These are phyloP conservation scores for Syzygium syzygioides DNA, from an alignment of 441 rosid genomes.

Conservation along the genomic window DNA sequence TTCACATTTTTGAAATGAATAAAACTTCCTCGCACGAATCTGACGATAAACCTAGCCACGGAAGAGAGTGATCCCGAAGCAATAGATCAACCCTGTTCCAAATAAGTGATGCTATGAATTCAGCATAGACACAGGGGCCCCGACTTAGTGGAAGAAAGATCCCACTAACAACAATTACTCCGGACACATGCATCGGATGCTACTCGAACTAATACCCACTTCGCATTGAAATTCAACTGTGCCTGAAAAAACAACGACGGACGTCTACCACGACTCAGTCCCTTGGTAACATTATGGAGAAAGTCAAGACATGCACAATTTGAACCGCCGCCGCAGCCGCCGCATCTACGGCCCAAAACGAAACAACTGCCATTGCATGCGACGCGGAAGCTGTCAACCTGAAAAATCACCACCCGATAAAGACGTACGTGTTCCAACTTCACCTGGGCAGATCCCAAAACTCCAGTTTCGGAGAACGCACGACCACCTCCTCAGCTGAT, in stretches of 20 bases:
- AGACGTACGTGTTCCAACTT: neutral
- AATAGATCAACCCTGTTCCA: neutral
- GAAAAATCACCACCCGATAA: neutral
- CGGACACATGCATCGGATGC: neutral
- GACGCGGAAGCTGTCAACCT: neutral
- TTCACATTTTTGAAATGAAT: neutral
- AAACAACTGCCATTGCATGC: neutral
- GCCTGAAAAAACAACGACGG: accelerated
- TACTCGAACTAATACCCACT: accelerated
- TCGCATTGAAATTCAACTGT: neutral
- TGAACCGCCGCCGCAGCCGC: neutral
- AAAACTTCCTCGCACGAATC: neutral
- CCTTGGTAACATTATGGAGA: neutral
- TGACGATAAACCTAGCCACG: neutral
- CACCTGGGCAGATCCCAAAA: neutral
- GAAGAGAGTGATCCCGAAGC: neutral
- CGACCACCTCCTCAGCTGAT: neutral
- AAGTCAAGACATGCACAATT: neutral
- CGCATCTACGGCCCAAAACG: neutral
- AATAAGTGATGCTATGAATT: neutral
- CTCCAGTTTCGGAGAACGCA: neutral
- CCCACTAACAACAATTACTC: neutral
- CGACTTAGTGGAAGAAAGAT: neutral
- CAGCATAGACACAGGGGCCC: neutral
- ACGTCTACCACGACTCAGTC: neutral